A percentile compares a stretch with the other conserved stretches of the same genome.
Evolutionary conservation across 192 early-diverging fungal species (phyloP).

Genomic region (Podila epicladia): DNA sequence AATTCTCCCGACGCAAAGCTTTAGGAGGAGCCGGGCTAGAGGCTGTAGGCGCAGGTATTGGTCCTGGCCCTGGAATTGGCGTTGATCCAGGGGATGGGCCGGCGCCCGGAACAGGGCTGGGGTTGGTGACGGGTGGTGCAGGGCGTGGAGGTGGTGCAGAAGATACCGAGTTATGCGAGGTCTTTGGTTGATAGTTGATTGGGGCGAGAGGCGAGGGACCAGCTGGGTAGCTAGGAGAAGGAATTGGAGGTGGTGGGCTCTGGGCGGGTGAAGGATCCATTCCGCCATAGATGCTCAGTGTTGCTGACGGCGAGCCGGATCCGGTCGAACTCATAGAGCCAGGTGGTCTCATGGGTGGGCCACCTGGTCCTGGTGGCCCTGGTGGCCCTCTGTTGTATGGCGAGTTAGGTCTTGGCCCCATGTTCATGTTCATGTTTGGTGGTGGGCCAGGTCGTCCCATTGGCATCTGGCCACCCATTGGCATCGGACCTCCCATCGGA

Average conservation of each 20-base stretch:
- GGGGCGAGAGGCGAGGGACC: too few relatives aligned
- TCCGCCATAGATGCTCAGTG: conserved; percentile 1
- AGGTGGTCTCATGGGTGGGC: not conserved
- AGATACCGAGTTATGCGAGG: not conserved
- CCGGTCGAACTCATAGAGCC: not conserved
- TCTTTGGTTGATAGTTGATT: not conserved
- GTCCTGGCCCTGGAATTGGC: conserved; percentile 25
- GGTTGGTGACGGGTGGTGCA: not conserved
- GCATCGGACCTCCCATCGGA: too few relatives aligned
- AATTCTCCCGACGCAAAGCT: conserved; percentile 32
- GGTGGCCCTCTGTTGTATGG: too few relatives aligned
- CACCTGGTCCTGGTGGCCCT: too few relatives aligned
- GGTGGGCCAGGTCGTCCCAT: conserved; percentile 10
- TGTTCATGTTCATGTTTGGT: conserved; percentile 6
- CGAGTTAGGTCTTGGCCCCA: not conserved
- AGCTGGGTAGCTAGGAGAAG: conserved; percentile 1
- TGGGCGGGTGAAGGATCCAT: conserved; percentile 21
- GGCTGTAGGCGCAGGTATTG: conserved; percentile 7
- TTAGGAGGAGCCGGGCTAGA: conserved; percentile 19
- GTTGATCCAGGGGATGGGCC: not conserved
- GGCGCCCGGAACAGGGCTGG: not conserved
- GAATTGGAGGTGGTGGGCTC: conserved; percentile 4
- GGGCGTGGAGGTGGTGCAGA: not conserved
- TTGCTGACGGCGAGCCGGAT: not conserved
- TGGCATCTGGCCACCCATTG: not conserved